Conservation (phyloP, 2,329 filamentous ascomycete genomes). For the Davidsoniella eucalypti region DNA sequence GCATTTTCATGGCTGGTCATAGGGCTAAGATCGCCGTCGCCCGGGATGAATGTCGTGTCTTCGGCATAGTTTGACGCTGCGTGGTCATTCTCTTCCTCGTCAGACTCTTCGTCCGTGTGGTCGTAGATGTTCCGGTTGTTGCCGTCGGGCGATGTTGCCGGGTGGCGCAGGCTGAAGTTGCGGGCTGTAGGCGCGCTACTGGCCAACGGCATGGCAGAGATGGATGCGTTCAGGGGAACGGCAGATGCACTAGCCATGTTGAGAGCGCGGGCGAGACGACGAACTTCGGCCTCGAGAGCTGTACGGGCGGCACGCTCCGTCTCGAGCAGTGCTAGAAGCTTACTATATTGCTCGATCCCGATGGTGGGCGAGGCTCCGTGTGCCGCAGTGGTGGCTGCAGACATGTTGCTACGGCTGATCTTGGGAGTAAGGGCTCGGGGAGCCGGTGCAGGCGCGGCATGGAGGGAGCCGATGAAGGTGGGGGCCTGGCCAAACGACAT, state of each 20-base stretch:
- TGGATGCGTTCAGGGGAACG: slow-evolving; percentile 18
- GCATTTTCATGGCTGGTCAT: slow-evolving; percentile 10
- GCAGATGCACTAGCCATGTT: slow-evolving; percentile 18
- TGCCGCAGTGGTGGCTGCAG: slow-evolving; percentile 13
- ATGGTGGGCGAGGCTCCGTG: slow-evolving; percentile 15
- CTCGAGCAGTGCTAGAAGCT: slow-evolving; percentile 35
- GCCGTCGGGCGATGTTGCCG: background rate
- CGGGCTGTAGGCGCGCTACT: slow-evolving; percentile 27
- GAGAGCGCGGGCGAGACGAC: slow-evolving; percentile 33
- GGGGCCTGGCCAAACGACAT: slow-evolving; percentile 31
- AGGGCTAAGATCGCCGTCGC: background rate
- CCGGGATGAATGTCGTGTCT: slow-evolving; percentile 9
- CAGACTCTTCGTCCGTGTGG: background rate
- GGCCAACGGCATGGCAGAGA: slow-evolving; percentile 19
- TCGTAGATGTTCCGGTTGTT: background rate
- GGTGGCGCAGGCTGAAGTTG: slow-evolving; percentile 11
- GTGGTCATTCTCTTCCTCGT: slow-evolving; percentile 21
- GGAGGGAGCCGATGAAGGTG: slow-evolving; percentile 28
- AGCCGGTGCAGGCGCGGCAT: slow-evolving; percentile 20
- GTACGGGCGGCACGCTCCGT: slow-evolving; percentile 39
- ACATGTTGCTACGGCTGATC: background rate
- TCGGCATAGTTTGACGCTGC: slow-evolving; percentile 15
- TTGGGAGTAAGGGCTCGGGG: slow-evolving; percentile 4
- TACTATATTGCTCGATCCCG: slow-evolving; percentile 31
- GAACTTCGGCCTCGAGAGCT: slow-evolving; percentile 39